Evolutionary conservation across 2,329 filamentous ascomycete genomes (phyloP), one percentile per base, ranked within the genome.

Genomic region (Fonsecaea pedrosoi): DNA sequence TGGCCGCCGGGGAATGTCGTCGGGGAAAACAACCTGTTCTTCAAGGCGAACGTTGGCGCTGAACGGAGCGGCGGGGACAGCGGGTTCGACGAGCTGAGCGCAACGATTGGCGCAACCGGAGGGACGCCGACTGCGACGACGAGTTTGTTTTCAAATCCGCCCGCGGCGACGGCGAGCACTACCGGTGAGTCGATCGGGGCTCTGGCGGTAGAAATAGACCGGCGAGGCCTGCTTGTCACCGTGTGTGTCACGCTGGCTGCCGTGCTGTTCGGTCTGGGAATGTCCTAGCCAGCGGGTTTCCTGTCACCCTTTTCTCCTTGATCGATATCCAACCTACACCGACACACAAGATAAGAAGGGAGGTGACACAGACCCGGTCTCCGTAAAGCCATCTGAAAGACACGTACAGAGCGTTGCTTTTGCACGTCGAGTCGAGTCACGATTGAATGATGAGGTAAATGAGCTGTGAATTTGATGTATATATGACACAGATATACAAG

Each of bases 1-100:
- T 89, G 82, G 80, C 89, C 90, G 1, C 76, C 82, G 1, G 90
- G 90, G 0, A 92, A 92, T 73, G 80, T 91, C 2, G 71, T 78
- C 13, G 68, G 69, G 7, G 54, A 67, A 35, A 53, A 70, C 61
- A 70, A 73, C 35, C 37, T 38, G 37, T 73, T 65, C 38, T 75
- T 71, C 64, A 63, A 61, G 42, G 3, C 65, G 45, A 71, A 76
- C 50, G 74, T 76, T 35, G 54, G 64, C 48, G 58, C 57, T 37
- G 60, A 72, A 65, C 61, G 70, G 8, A 60, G 60, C 21, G 38
- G 58, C 10, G 70, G 69, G 6, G 59, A 62, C 12, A 54, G 30
- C 25, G 68, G 70, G 2, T 73, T 69, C 60, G 63, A 69, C 18
- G 64, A 63, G 25, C 45, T 67, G 7, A 56, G 57, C 25, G 71